A percentile compares a stretch with the other conserved stretches of the same genome.
phyloP scores from a whole-genome alignment of 148 eudicot genomes.

The Silene uniflora region DNA sequence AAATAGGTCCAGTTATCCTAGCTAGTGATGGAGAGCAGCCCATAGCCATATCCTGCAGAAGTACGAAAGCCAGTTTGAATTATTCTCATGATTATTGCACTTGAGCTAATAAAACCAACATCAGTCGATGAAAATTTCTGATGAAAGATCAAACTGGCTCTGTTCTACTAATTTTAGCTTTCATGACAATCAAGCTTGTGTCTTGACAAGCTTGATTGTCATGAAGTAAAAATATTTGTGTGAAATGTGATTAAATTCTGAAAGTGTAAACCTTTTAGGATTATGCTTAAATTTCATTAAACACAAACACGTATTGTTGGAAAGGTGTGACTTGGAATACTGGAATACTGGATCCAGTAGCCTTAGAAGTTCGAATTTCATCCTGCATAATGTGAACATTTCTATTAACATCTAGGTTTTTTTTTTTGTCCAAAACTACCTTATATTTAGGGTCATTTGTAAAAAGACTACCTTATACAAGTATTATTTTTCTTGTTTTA shows the following conservation, averaged over 20 bases:
- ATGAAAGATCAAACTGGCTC: not conserved
- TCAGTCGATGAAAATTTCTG: not conserved
- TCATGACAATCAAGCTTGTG: not conserved
- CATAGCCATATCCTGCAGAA: not conserved
- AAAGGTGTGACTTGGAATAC: not conserved
- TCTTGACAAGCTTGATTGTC: not conserved
- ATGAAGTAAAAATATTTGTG: not conserved
- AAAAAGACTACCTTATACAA: too few species aligned
- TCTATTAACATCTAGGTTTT: too few species aligned
- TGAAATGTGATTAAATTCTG: not conserved
- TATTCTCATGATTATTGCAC: not conserved
- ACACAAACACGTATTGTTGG: not conserved
- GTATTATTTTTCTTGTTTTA: too few species aligned
- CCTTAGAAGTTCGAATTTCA: too few species aligned
- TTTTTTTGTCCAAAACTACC: too few species aligned
- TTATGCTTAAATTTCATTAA: not conserved
- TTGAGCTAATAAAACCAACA: not conserved
- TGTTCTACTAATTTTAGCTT: slow-evolving; percentile 1
- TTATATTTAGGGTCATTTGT: too few species aligned
- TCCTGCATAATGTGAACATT: not conserved
- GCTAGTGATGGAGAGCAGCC: not conserved
- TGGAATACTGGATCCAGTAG: not conserved
- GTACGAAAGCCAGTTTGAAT: not conserved
- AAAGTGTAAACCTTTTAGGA: not conserved
- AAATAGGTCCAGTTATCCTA: not conserved